phyloP scores from a whole-genome alignment of 225 moss, liverwort and hornwort genomes.

The Polytrichum commune region DNA sequence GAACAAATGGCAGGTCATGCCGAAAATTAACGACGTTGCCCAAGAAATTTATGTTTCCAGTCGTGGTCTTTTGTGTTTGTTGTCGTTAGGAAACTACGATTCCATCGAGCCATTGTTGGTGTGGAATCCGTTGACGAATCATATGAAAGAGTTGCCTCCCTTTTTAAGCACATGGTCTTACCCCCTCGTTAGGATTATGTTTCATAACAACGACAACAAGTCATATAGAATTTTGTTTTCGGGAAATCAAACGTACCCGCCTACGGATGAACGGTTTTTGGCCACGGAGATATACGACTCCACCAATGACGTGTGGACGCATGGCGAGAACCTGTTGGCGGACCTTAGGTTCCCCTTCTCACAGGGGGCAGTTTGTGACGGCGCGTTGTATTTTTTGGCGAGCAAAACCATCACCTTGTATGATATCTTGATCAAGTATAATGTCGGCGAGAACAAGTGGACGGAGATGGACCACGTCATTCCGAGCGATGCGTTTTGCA shows the following conservation, averaged over 20 bases:
- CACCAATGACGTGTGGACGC: conserved; percentile 9
- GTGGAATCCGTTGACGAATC: conserved; percentile 46
- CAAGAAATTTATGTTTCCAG: conserved; percentile 29
- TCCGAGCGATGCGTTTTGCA: conserved; percentile 31
- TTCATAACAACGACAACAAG: conserved; percentile 25
- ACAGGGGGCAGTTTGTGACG: conserved; percentile 38
- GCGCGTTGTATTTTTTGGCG: conserved; percentile 39
- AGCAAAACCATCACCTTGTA: conserved; percentile 47
- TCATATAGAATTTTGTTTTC: conserved; percentile 41
- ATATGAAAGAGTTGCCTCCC: conserved; percentile 19
- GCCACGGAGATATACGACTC: conserved; percentile 45
- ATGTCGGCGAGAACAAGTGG: conserved; percentile 40
- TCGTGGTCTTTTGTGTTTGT: conserved; percentile 39
- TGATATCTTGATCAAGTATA: conserved; percentile 37
- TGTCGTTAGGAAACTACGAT: conserved; percentile 22
- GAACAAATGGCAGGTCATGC: conserved; percentile 44
- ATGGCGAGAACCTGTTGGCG: conserved; percentile 29
- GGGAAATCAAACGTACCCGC: conserved; percentile 41
- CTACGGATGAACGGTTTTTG: conserved; percentile 27
- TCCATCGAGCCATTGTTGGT: conserved; percentile 27
- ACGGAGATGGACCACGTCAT: conserved; percentile 30
- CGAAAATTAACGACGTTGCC: conserved; percentile 11
- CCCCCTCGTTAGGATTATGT: conserved; percentile 44
- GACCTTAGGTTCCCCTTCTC: conserved; percentile 39
- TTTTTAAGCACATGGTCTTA: conserved; percentile 32